Conservation (phyloP, 73 alveolate species). For the Tetrahymena borealis region DNA sequence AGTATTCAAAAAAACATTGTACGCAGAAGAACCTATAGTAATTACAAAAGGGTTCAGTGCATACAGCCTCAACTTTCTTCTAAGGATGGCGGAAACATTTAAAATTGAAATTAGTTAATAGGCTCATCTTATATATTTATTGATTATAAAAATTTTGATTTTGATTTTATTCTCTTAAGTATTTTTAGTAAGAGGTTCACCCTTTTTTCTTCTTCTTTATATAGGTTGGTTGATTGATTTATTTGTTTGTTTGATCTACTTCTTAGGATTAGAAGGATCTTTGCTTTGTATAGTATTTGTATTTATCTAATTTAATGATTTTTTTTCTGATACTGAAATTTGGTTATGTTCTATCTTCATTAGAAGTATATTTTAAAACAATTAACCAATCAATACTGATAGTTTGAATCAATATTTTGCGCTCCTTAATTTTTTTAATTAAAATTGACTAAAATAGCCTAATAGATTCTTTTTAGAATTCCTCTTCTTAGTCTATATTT, state of each 20-base stretch:
- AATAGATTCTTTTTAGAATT: background rate
- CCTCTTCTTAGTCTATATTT: background rate
- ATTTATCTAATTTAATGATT: background rate
- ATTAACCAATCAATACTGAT: background rate
- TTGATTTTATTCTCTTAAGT: background rate
- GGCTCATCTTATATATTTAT: background rate
- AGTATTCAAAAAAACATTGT: background rate
- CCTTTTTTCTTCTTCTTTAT: no score
- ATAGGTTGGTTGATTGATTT: background rate
- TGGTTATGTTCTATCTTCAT: no score
- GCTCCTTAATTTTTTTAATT: background rate
- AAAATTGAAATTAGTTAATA: background rate
- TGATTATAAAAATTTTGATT: background rate
- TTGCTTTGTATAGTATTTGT: background rate
- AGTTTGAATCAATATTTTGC: background rate
- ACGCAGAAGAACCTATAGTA: background rate
- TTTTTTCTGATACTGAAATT: background rate
- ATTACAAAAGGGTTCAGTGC: background rate
- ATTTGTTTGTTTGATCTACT: background rate
- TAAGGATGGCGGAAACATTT: background rate
- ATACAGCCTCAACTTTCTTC: background rate
- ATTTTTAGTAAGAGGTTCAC: background rate
- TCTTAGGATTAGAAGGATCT: background rate
- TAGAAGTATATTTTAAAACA: no score
- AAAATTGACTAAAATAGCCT: no score